These are phyloP conservation scores for Przewalskia tangutica DNA, from an alignment of 257 asterid genomes.

Conservation along the genomic window DNA sequence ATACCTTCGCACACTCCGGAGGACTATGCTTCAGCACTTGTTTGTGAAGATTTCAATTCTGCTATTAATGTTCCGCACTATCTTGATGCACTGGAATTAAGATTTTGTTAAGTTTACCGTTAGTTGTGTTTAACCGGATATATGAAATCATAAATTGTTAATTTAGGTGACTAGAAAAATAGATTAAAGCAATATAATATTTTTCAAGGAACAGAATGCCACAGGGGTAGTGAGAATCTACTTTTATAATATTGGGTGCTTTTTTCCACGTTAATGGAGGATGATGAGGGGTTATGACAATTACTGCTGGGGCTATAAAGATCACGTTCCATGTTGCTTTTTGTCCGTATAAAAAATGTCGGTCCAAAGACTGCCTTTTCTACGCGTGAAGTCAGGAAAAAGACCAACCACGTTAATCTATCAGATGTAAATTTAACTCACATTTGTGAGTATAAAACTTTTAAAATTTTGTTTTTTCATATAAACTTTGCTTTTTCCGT, in stretches of 20 bases:
- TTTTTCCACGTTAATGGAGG: constrained; percentile 20
- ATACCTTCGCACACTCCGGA: too few relatives aligned
- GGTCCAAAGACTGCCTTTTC: too few relatives aligned
- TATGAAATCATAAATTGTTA: not conserved
- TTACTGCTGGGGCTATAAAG: constrained; percentile 24
- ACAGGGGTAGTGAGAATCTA: constrained; percentile 12
- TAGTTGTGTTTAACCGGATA: not conserved
- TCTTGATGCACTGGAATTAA: not conserved
- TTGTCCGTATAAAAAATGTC: constrained; percentile 14
- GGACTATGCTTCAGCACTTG: too few relatives aligned
- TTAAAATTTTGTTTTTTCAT: not conserved
- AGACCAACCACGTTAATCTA: too few relatives aligned
- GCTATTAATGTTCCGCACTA: too few relatives aligned
- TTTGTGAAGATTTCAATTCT: too few relatives aligned
- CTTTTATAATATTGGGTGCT: constrained; percentile 15
- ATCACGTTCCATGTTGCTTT: constrained; percentile 28
- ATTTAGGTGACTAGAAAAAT: not conserved
- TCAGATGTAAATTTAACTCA: too few relatives aligned
- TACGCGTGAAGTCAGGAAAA: too few relatives aligned
- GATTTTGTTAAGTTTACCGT: not conserved
- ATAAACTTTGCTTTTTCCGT: not conserved
- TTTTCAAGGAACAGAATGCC: constrained; percentile 10
- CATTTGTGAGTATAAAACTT: not conserved
- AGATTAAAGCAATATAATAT: not conserved
- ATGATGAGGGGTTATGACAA: constrained; percentile 20